These are phyloP conservation scores for Nemania sp. DNA, from an alignment of 2,329 filamentous ascomycete genomes.

Conservation along the genomic window DNA sequence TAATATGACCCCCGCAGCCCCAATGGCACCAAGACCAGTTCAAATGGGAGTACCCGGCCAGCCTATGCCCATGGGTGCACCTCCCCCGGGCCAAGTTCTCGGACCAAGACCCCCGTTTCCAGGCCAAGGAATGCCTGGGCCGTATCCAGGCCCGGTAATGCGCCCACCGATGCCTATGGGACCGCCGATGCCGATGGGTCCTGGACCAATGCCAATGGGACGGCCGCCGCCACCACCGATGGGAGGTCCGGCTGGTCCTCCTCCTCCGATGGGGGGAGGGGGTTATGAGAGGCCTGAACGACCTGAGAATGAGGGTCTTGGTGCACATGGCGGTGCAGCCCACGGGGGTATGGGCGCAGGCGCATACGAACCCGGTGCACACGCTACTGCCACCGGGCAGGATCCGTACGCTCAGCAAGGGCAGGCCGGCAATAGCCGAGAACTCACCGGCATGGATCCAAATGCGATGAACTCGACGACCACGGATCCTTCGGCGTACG, in stretches of 20 bases:
- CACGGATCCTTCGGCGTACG: slow-evolving; percentile 14
- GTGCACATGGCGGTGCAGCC: slow-evolving; percentile 24
- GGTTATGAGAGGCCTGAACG: slow-evolving; percentile 24
- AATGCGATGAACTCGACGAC: slow-evolving; percentile 4
- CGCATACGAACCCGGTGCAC: slow-evolving; percentile 8
- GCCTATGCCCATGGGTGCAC: slow-evolving; percentile 19
- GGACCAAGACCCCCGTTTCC: slow-evolving; percentile 23
- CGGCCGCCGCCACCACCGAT: slow-evolving; percentile 21
- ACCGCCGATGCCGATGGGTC: slow-evolving; percentile 21
- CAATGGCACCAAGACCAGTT: slow-evolving; percentile 15
- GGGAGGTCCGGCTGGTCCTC: slow-evolving; percentile 16
- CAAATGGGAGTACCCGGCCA: slow-evolving; percentile 28
- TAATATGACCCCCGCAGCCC: slow-evolving; percentile 5
- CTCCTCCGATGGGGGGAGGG: slow-evolving; percentile 15
- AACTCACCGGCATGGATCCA: slow-evolving; percentile 23
- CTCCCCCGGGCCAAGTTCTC: slow-evolving; percentile 4
- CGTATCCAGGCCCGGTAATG: neutral
- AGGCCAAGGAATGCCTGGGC: slow-evolving; percentile 18
- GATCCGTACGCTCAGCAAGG: slow-evolving; percentile 26
- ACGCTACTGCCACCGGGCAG: slow-evolving; percentile 18
- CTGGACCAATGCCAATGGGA: slow-evolving; percentile 25
- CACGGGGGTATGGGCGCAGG: slow-evolving; percentile 4
- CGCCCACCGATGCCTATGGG: slow-evolving; percentile 20
- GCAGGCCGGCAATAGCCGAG: slow-evolving; percentile 17
- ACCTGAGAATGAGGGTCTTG: slow-evolving; percentile 23